A percentile compares a stretch with the other conserved stretches of the same genome.
These are phyloP conservation scores for Cryptococcus amylolentus DNA, from an alignment of 1,284 basidiomycete species.

Conservation along the genomic window DNA sequence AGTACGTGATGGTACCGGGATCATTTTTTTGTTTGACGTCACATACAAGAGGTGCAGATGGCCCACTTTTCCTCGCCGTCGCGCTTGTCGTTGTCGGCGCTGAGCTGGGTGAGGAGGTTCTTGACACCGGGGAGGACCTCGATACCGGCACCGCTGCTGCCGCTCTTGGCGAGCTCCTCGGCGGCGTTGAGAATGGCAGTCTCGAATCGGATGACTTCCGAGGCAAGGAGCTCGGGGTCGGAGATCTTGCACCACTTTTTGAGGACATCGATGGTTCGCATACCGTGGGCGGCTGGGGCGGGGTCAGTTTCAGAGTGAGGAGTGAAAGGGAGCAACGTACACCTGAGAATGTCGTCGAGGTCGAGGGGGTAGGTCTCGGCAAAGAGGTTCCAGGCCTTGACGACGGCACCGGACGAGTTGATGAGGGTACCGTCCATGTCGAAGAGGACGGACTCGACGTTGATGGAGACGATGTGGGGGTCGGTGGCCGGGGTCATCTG, in stretches of 20 bases:
- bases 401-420: slow-evolving; percentile 47
- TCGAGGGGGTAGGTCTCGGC: slow-evolving; percentile 45
- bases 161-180: slow-evolving; percentile 35
- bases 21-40: too few relatives aligned
- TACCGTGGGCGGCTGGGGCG: slow-evolving; percentile 42
- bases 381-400: slow-evolving; percentile 48
- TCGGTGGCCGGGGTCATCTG: slow-evolving; percentile 75
- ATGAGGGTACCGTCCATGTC: slow-evolving; percentile 50
- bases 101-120: slow-evolving; percentile 40
- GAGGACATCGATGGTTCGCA: slow-evolving; percentile 48
- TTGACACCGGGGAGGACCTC: slow-evolving; percentile 48
- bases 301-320: not conserved
- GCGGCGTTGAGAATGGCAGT: slow-evolving; percentile 47
- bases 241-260: slow-evolving; percentile 48
- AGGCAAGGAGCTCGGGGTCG: slow-evolving; percentile 40
- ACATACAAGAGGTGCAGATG: slow-evolving; percentile 46
- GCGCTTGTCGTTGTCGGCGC: slow-evolving; percentile 32
- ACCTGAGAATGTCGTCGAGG: slow-evolving; percentile 45
- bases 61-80: slow-evolving; percentile 48
- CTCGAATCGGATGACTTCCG: slow-evolving; percentile 49
- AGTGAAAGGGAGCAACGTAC: slow-evolving; percentile 13
- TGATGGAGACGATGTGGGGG: slow-evolving; percentile 54
- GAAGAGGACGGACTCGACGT: slow-evolving; percentile 49
- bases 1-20: not conserved
- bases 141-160: slow-evolving; percentile 41